A percentile compares a stretch with the other conserved stretches of the same genome.
Conservation (phyloP, 805 yeast genomes). For the Metschnikowia colocasiae region DNA sequence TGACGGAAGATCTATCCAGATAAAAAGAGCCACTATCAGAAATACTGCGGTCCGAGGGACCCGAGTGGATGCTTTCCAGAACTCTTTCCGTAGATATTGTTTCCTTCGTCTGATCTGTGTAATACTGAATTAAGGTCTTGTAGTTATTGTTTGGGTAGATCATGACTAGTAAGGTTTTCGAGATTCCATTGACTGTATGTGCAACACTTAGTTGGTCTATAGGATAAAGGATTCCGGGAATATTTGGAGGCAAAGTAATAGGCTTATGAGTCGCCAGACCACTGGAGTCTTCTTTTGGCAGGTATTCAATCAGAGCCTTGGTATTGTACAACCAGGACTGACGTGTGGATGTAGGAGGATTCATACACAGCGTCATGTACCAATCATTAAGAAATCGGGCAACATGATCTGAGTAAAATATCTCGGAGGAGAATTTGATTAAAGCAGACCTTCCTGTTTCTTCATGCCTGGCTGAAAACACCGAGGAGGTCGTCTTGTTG, state of each 20-base stretch:
- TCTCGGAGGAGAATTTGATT: slow-evolving; percentile 26
- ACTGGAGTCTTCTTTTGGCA: background rate
- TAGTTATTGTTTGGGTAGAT: slow-evolving; percentile 21
- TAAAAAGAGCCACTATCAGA: slow-evolving; percentile 2
- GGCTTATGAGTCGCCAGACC: slow-evolving; percentile 12
- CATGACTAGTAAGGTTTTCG: slow-evolving; percentile 20
- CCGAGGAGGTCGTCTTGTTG: slow-evolving; percentile 10
- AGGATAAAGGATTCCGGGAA: slow-evolving; percentile 31
- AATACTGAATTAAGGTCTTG: slow-evolving; percentile 15
- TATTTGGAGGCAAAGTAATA: slow-evolving; percentile 24
- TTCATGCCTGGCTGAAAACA: slow-evolving; percentile 20
- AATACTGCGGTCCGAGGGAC: slow-evolving; percentile 11
- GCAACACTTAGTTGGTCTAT: slow-evolving; percentile 16
- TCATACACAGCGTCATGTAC: slow-evolving; percentile 28
- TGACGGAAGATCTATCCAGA: slow-evolving; percentile 8
- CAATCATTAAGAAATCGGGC: slow-evolving; percentile 34
- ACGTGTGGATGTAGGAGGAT: slow-evolving; percentile 17
- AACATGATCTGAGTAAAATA: slow-evolving; percentile 18
- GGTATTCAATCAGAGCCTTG: background rate
- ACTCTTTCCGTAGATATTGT: slow-evolving; percentile 4
- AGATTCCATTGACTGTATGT: slow-evolving; percentile 1
- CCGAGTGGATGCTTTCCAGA: slow-evolving; percentile 14
- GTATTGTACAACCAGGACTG: background rate
- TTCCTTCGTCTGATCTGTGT: slow-evolving; percentile 9
- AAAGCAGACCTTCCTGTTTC: slow-evolving; percentile 15